These are phyloP conservation scores for Aspergillus haitiensis DNA, from an alignment of 495 filamentous ascomycete species.

Conservation along the genomic window DNA sequence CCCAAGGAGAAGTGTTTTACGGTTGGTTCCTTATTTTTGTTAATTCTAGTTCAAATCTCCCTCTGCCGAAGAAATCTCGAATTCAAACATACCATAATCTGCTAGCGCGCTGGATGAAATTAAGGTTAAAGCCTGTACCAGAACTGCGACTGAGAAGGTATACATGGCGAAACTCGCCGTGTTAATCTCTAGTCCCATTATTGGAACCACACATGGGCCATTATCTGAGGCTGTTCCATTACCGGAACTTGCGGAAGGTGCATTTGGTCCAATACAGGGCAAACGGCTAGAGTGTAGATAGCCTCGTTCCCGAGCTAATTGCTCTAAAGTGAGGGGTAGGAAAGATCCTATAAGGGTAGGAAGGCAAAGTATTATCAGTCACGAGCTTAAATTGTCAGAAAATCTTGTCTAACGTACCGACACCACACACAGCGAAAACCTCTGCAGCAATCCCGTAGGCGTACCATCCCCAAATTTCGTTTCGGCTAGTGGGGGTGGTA, in stretches of 20 bases:
- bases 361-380: not conserved
- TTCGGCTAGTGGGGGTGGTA: slow-evolving; percentile 71
- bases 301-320: slow-evolving; percentile 79
- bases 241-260: slow-evolving; percentile 19
- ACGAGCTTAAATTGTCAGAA: not conserved
- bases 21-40: slow-evolving; percentile 36
- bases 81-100: slow-evolving; percentile 48
- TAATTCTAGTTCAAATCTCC: no score
- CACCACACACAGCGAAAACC: slow-evolving; percentile 87
- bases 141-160: slow-evolving; percentile 52
- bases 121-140: slow-evolving; percentile 54
- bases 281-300: slow-evolving; percentile 58
- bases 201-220: slow-evolving; percentile 45
- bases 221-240: slow-evolving; percentile 44
- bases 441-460: slow-evolving; percentile 87
- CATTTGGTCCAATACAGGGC: slow-evolving; percentile 40
- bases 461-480: slow-evolving; percentile 87
- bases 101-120: slow-evolving; percentile 55
- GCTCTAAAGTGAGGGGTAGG: slow-evolving; percentile 85
- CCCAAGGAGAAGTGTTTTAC: slow-evolving; percentile 71
- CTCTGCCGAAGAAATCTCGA: no score
- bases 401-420: slow-evolving; percentile 33
- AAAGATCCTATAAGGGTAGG: slow-evolving; percentile 66
- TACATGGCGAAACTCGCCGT: slow-evolving; percentile 59
- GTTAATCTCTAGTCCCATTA: slow-evolving; percentile 48